Evolutionary conservation across 2,329 filamentous ascomycete species (phyloP), one percentile per base, ranked within the genome.

Genomic region (Neurospora crassa): DNA sequence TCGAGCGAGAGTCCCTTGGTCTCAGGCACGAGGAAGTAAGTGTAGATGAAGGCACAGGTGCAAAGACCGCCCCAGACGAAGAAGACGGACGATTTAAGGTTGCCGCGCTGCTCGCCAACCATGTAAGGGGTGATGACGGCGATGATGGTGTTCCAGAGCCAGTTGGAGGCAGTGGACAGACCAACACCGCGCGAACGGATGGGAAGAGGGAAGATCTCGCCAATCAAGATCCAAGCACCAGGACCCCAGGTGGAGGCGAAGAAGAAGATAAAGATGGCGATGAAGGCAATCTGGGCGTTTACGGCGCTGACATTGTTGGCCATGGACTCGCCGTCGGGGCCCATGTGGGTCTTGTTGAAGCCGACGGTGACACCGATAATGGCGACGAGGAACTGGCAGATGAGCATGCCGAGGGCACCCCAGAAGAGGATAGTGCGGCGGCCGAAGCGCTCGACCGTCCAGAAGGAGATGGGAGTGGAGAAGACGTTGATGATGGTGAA

Each of bases 241-340:
- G 93, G 92, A 70, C 93, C 93, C 93, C 93, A 97, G 74, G 93
- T 97, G 72, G 88, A 90, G 72, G 93, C 93, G 80, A 97, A 97
- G 87, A 91, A 95, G 87, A 93, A 94, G 85, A 97, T 94, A 87
- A 94, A 96, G 84, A 97, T 90, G 83, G 90, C 91, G 79, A 96
- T 96, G 84, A 96, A 96, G 73, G 92, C 89, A 75, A 97, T 93
- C 86, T 94, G 90, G 68, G 91, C 88, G 76, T 87, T 85, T 76
- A 87, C 86, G 42, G 89, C 90, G 2, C 83, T 74, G 73, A 85
- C 82, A 80, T 90, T 88, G 82, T 86, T 69, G 77, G 84, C 84
- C 8, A 84, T 81, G 24, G 78, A 79, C 4, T 70, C 29, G 47
- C 5, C 20, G 20, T 45, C 16, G 72, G 84, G 86, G 69, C 88